Conservation (phyloP, 2,329 filamentous ascomycete genomes). For the Aspergillus eucalypticola region DNA sequence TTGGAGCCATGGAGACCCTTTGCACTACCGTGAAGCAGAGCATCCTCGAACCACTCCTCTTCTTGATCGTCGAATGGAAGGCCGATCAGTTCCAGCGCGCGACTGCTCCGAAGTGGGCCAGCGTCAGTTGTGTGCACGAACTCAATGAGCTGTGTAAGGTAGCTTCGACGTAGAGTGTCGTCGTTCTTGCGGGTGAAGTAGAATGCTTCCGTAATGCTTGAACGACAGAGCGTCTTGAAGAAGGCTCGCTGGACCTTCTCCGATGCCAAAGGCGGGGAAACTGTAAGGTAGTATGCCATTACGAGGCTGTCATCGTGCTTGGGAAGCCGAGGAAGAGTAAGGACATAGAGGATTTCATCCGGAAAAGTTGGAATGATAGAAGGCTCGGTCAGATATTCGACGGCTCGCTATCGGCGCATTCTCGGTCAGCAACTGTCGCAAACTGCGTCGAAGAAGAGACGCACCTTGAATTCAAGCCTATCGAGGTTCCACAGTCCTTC, state of each 20-base stretch:
- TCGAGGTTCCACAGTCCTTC: slow-evolving; percentile 82
- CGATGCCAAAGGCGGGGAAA: slow-evolving; percentile 69
- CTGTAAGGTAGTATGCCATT: slow-evolving; percentile 76
- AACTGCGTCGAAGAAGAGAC: slow-evolving; percentile 10
- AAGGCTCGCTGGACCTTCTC: slow-evolving; percentile 64
- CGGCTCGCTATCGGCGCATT: slow-evolving; percentile 54
- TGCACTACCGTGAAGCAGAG: slow-evolving; percentile 65
- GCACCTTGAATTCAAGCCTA: slow-evolving; percentile 65
- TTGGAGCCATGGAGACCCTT: slow-evolving; percentile 64
- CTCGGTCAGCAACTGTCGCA: slow-evolving; percentile 14
- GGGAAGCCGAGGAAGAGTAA: slow-evolving; percentile 61
- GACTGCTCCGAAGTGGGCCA: slow-evolving; percentile 50
- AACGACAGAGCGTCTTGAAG: slow-evolving; percentile 67
- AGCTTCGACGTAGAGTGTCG: slow-evolving; percentile 59
- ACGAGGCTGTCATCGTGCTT: slow-evolving; percentile 64
- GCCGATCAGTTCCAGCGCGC: slow-evolving; percentile 69
- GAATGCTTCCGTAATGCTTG: slow-evolving; percentile 71
- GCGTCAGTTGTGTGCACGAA: slow-evolving; percentile 53
- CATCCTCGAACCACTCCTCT: slow-evolving; percentile 72
- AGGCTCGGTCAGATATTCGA: slow-evolving; percentile 76
- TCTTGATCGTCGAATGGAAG: slow-evolving; percentile 71
- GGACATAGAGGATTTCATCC: slow-evolving; percentile 73
- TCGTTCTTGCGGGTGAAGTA: slow-evolving; percentile 69
- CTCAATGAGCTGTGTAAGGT: slow-evolving; percentile 67
- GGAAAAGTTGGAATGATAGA: slow-evolving; percentile 78